These are phyloP conservation scores for Amanita pseudoporphyria DNA, from an alignment of 768 basidiomycete genomes.

Conservation along the genomic window DNA sequence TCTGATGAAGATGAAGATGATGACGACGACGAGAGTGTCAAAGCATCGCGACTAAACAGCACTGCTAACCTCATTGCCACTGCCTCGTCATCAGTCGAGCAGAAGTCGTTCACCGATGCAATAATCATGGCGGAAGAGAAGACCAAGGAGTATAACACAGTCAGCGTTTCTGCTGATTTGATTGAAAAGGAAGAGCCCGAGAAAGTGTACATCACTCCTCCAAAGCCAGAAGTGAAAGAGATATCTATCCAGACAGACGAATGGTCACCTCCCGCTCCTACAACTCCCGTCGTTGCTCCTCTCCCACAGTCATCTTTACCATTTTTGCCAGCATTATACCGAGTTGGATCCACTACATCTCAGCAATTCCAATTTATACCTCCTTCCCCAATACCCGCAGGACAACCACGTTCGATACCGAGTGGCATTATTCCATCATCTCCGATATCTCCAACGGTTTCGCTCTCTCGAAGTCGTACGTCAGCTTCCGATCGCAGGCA, in stretches of 20 bases:
- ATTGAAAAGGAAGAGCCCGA: conserved; percentile 24
- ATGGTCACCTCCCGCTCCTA: conserved; percentile 38
- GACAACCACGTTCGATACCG: conserved; percentile 20
- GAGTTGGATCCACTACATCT: conserved; percentile 37
- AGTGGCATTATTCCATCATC: conserved; percentile 27
- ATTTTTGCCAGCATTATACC: conserved; percentile 37
- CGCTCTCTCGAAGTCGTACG: conserved; percentile 41
- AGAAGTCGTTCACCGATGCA: conserved; percentile 14
- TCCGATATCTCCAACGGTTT: conserved; percentile 31
- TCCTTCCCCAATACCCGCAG: conserved; percentile 19
- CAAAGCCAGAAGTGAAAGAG: conserved; percentile 61
- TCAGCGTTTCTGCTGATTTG: conserved; percentile 29
- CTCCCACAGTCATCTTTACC: conserved; percentile 14
- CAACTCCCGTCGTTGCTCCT: conserved; percentile 21
- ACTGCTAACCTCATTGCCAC: conserved; percentile 27
- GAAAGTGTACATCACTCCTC: conserved; percentile 23
- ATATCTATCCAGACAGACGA: conserved; percentile 76
- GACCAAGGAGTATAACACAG: conserved; percentile 43
- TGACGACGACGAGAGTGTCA: conserved; percentile 69
- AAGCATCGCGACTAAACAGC: conserved; percentile 14
- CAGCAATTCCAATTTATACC: conserved; percentile 63
- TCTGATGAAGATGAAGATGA: conserved; percentile 30
- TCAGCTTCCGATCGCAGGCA: conserved; percentile 52
- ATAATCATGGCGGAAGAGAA: conserved; percentile 20
- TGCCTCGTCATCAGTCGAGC: not conserved